phyloP scores from a whole-genome alignment of 371 early-diverging fungal genomes.

The Apophysomyces ossiformis region DNA sequence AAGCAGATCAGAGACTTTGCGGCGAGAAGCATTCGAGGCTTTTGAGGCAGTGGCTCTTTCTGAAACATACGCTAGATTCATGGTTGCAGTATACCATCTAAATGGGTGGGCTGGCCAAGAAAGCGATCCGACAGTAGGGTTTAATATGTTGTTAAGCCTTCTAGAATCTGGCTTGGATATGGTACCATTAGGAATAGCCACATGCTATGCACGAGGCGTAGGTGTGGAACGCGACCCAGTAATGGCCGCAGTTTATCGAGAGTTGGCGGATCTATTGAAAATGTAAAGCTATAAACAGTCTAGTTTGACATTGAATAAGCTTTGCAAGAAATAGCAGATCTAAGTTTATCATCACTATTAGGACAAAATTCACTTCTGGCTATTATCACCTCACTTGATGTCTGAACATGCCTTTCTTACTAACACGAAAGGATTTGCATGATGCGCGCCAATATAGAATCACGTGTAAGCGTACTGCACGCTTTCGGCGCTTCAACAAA shows the following conservation, averaged over 20 bases:
- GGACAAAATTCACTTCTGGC: no score
- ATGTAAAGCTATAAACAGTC: background rate
- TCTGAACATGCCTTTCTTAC: no score
- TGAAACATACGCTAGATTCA: conserved; percentile 20
- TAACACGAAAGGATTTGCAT: no score
- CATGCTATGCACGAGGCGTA: conserved; percentile 31
- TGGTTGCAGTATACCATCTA: conserved; percentile 33
- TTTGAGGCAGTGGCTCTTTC: conserved; percentile 14
- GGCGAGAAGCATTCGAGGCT: conserved; percentile 20
- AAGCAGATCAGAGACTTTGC: background rate
- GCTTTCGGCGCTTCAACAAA: background rate
- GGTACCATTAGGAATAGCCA: conserved; percentile 25
- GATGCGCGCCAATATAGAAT: background rate
- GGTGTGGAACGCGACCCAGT: conserved; percentile 20
- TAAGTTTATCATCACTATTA: no score
- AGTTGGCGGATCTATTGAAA: background rate
- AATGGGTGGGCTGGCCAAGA: conserved; percentile 26
- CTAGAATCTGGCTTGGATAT: conserved; percentile 18
- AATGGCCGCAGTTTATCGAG: conserved; percentile 7
- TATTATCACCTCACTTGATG: no score
- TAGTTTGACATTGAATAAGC: no score
- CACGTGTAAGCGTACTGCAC: background rate
- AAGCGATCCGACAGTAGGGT: conserved; percentile 18
- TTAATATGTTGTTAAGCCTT: conserved; percentile 16
- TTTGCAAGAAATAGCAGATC: no score